phyloP scores from a whole-genome alignment of 2,329 filamentous ascomycete genomes.

The Fusarium nurragi region DNA sequence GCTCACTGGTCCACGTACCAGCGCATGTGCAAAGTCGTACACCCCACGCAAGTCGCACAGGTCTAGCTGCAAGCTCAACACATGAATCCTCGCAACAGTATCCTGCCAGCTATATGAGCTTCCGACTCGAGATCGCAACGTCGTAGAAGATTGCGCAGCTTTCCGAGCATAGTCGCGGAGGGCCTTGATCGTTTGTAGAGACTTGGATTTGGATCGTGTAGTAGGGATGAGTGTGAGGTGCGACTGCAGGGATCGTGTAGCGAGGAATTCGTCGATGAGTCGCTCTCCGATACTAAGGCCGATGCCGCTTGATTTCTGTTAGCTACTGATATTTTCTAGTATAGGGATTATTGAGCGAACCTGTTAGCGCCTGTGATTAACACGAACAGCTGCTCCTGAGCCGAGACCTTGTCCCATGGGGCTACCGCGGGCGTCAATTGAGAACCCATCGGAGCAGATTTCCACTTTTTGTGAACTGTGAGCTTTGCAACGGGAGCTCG shows the following conservation, averaged over 20 bases:
- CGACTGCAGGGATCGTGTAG: constrained; percentile 69
- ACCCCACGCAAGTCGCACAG: constrained; percentile 67
- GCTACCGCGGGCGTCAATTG: constrained; percentile 34
- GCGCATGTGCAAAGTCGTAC: constrained; percentile 57
- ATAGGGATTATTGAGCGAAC: constrained; percentile 55
- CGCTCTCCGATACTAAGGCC: constrained; percentile 85
- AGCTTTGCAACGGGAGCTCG: background rate
- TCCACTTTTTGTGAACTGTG: background rate
- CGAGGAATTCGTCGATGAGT: constrained; percentile 89
- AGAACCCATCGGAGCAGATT: constrained; percentile 27
- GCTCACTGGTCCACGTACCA: constrained; percentile 57
- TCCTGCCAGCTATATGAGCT: constrained; percentile 49
- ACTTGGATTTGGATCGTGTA: constrained; percentile 80
- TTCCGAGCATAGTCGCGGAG: constrained; percentile 69
- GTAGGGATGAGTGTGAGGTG: constrained; percentile 84
- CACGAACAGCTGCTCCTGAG: constrained; percentile 65
- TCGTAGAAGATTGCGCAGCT: constrained; percentile 51
- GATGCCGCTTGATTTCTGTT: constrained; percentile 71
- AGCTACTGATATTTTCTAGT: background rate
- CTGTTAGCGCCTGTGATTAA: constrained; percentile 89
- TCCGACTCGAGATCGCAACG: constrained; percentile 52
- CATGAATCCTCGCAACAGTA: constrained; percentile 62
- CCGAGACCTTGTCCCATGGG: constrained; percentile 51
- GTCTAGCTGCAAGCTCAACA: constrained; percentile 67
- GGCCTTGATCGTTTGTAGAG: constrained; percentile 72